Base-by-base conservation (phyloP, 768 basidiomycete genomes). In the Russula brevipes region DNA sequence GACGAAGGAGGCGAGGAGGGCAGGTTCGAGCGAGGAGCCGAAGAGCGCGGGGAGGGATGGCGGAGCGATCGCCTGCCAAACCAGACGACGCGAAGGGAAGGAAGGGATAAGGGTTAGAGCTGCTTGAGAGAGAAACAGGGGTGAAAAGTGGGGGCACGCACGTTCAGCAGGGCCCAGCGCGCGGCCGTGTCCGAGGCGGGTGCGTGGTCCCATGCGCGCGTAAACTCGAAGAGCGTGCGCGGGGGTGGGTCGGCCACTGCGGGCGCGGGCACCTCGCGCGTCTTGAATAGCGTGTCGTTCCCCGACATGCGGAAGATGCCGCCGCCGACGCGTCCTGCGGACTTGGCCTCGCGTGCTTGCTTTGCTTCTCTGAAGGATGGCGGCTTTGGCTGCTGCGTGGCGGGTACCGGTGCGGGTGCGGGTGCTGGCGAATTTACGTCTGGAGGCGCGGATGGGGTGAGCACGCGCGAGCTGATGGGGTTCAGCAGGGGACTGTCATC, bases 221-320 rank as follows among this genome's bases (percentile, higher is more conserved):
- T 78, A 66, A 93, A 89, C 41, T 85, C 82, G 68, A 89, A 86
- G 17, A 88, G 73, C 0, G 63, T 64, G 41, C 19, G 46, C 14
- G 61, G 33, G 2, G 19, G 42, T 16, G 45, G 5, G 2, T 44
- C 19, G 2, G 17, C 36, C 19, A 55, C 33, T 14, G 52, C 14
- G 19, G 60, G 12, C 41, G 61, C 52, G 17, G 49, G 38, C 36
- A 46, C n/a, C 64, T 49, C 38, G 55, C 76, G 68, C 19, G 73
- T 75, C 16, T 78, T 69, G 64, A 91, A 81, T 10, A 90, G 72
- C 2, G 81, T 86, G 49, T 80, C 82, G 17, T 81, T 76, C 1
- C 89, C 90, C 12, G 83, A 79, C 3, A 79, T 74, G 33, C 84
- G 81, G 74, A 92, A 89, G 55, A 92, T 87, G 0, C 89, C 89